Base-by-base conservation (phyloP, 2,329 filamentous ascomycete species). In the Colletotrichum lindemuthianum region DNA sequence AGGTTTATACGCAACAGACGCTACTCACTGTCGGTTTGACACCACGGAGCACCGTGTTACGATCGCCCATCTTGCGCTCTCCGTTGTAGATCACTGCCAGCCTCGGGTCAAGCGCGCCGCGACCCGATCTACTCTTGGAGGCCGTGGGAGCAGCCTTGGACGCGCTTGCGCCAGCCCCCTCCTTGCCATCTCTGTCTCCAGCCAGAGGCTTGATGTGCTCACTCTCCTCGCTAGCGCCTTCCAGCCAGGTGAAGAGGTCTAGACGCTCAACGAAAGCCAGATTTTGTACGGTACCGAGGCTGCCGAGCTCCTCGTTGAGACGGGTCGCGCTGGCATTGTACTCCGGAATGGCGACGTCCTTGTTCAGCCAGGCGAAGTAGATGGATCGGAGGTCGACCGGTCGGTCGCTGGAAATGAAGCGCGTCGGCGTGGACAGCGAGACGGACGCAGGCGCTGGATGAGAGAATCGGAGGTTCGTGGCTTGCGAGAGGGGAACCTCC, bases 291-390 rank as follows among this genome's bases (percentile, higher is more conserved):
- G 88, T 88, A 60, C 89, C 89, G 16, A 82, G 82, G 10, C 83
- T 83, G 15, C 86, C 88, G 37, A 97, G 83, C 73, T 93, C 89
- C 54, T 92, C 89, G 75, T 97, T 97, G 60, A 98, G 84, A 70
- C 89, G 85, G 71, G 91, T 89, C 12, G 92, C 92, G 0, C 91
- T 90, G 33, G 91, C 88, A 78, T 97, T 96, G 84, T 98, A 98
- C 71, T 97, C 93, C 10, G 92, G 91, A 69, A 97, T 93, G 59
- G 91, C 88, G 59, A 91, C 88, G 80, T 98, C 95, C 77, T 93
- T 93, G 79, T 97, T 96, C 72, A 92, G 84, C 93, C 93, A 99
- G 60, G 93, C 93, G 75, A 98, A 97, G 82, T 95, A 97, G 78
- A 97, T 95, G 76, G 91, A 96, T 74, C 96, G 93, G 70, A 99